Base-by-base conservation (phyloP, 176 grass and related monocot species). In the Tillandsia fasciculata region DNA sequence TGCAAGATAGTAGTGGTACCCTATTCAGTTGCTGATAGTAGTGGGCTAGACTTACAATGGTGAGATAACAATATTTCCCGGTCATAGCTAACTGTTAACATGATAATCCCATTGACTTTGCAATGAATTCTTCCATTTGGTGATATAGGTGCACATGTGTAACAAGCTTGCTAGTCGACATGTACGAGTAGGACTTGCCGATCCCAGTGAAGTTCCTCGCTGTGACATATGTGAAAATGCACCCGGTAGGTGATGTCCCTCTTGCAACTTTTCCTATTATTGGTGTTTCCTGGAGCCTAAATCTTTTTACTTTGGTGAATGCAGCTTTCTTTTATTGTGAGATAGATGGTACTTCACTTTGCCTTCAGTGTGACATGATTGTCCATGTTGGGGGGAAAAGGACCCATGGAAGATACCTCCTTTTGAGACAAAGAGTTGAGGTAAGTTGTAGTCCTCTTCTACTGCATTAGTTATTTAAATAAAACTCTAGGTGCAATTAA, bases 221-320 rank as follows among this genome's bases (percentile, higher is more conserved):
- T 99, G 94, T 83, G 89, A 93, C 83, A 99, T 99, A 87, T 99
- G 90, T 77, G 94, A 99, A 84, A 99, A 83, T 74, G 86, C 84
- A 51, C 84, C 90, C 50, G 94, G 94, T 99, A 83, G 76, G 51
- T 3, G 71, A 57, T 69, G 0, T 14, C 52, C 23, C 47, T 68
- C 52, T 27, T 12, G 57, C 9, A 9, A 3, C 63, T 22, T 12
- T 23, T 58, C 2, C 12, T 20, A 3, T 49, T 61, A 47, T 57
- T 15, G 18, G 8, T 15, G 52, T 53, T 17, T 42, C 23, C n/a
- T 53, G 12, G 9, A 10, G 29, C 47, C 20, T 53, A 48, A 79
- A 18, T 68, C 49, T 64, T 24, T 69, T 50, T 5, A 23, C 33
- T 61, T 23, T 75, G 52, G 68, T 84, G 28, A 47, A 68, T 83